These are phyloP conservation scores for Cairneyella variabilis DNA, from an alignment of 495 filamentous ascomycete genomes.

Conservation along the genomic window DNA sequence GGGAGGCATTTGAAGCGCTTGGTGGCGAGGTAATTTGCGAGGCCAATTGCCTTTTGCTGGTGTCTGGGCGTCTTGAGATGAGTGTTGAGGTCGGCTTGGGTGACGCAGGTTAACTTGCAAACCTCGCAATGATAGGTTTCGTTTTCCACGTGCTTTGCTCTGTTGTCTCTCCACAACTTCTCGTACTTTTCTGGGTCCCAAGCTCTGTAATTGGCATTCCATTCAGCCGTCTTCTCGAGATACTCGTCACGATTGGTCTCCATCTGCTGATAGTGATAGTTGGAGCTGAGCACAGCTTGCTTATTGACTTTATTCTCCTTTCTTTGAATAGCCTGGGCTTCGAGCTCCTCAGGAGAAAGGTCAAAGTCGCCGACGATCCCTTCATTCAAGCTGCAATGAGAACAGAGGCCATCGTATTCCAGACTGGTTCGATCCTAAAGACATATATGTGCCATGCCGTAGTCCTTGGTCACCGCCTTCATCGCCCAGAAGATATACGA, in stretches of 20 bases:
- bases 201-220: background rate
- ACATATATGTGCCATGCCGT: constrained; percentile 7
- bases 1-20: too few species aligned
- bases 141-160: background rate
- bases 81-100: background rate
- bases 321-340: background rate
- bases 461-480: background rate
- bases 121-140: background rate
- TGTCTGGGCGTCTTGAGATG: background rate
- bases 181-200: background rate
- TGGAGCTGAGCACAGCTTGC: background rate
- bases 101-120: background rate
- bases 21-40: background rate
- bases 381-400: constrained; percentile 8
- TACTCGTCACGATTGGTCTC: constrained; percentile 9
- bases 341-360: constrained; percentile 6
- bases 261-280: constrained; percentile 9
- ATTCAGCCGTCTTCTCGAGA: background rate
- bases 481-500: constrained; percentile 13
- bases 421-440: background rate
- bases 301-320: too few species aligned
- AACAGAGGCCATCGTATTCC: constrained; percentile 11
- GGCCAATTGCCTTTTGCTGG: background rate
- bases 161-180: background rate
- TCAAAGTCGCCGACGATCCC: constrained; percentile 11